phyloP scores from a whole-genome alignment of 1,284 basidiomycete genomes.

The Acaromyces ingoldii region DNA sequence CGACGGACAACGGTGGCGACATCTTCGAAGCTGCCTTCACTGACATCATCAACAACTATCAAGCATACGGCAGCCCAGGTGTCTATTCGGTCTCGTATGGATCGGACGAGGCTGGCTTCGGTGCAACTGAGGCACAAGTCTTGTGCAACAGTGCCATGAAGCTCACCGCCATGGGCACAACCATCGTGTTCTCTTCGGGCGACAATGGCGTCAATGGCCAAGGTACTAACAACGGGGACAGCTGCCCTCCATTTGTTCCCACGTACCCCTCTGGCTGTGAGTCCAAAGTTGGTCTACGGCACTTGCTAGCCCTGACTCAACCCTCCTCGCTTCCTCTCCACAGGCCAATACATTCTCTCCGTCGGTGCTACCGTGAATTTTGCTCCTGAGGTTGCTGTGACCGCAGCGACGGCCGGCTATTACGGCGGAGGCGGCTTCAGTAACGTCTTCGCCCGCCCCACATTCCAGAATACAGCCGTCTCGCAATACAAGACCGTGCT shows the following conservation, averaged over 20 bases:
- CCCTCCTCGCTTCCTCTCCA: too few species aligned
- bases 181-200: conserved; percentile 12
- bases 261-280: too few species aligned
- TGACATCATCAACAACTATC: too few species aligned
- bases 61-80: neutral
- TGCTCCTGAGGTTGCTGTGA: conserved; percentile 9
- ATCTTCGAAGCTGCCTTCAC: too few species aligned
- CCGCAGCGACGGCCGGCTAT: conserved; percentile 3
- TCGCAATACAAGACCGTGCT: neutral
- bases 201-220: conserved; percentile 9
- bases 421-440: conserved; percentile 4
- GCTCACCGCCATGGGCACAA: conserved; percentile 12
- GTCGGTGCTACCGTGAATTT: too few species aligned
- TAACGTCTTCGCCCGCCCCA: conserved; percentile 2
- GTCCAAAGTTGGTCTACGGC: too few species aligned
- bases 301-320: too few species aligned
- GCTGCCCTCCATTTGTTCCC: conserved; percentile 7
- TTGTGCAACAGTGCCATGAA: too few species aligned
- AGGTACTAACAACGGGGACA: neutral
- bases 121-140: too few species aligned
- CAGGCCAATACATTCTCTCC: too few species aligned
- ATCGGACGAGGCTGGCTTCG: neutral
- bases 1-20: conserved; percentile 1
- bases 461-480: conserved; percentile 5
- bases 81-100: conserved; percentile 10